Base-by-base conservation (phyloP, 139 green algal genomes). In the Haematococcus sp. region DNA sequence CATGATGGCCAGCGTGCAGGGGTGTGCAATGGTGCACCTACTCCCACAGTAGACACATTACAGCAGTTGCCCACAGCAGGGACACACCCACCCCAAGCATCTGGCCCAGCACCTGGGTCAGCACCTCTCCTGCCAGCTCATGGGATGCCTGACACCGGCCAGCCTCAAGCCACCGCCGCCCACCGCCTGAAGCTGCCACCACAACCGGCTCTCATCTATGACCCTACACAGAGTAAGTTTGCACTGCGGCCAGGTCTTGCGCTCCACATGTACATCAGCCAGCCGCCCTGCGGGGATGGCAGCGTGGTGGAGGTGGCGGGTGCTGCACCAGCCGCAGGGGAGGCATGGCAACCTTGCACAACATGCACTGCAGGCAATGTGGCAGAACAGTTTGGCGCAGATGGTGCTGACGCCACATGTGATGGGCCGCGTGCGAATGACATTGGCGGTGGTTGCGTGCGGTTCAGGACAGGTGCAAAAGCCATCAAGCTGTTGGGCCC, bases 281-380 rank as follows among this genome's bases (percentile, higher is more conserved):
- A 95, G 72, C 86, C 87, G 27, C 93, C 93, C 3, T 98, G 93
- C 52, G 93, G 93, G 0, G 93, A 98, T 56, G 89, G 87, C 23
- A 86, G 82, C 71, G 19, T 65, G 4, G 33, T 34, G 17, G 43
- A 51, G 34, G 58, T 66, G 25, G 30, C 7, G 65, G 35, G 7
- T 43, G 3, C 17, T 23, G 27, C 15, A 11, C 20, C 17, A 23
- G 60, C 4, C 4, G 7, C 22, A 28, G 30, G 60, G 31, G n/a
- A 27, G 64, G 25, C n/a, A n/a, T n/a, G n/a, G n/a, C n/a, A n/a
- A n/a, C n/a, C n/a, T n/a, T n/a, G n/a, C n/a, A n/a, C n/a, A n/a
- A n/a, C n/a, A n/a, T n/a, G n/a, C n/a, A n/a, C n/a, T n/a, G n/a
- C n/a, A n/a, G n/a, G n/a, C n/a, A n/a, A n/a, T n/a, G n/a, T n/a